Evolutionary conservation across 2,329 filamentous ascomycete species (phyloP).

Genomic region (Tolypocladium amazonense): DNA sequence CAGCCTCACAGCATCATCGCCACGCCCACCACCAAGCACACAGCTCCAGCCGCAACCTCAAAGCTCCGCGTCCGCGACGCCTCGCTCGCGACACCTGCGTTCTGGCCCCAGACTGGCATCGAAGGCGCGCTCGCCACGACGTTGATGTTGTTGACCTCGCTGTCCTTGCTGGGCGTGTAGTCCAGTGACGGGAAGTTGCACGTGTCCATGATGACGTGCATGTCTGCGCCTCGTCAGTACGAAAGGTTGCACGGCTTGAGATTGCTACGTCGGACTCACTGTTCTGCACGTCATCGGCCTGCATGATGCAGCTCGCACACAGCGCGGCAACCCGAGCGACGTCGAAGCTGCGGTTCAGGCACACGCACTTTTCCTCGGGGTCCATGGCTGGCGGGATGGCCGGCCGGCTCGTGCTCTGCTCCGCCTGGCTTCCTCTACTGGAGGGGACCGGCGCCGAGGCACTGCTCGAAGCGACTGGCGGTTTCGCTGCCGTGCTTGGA

Average conservation of each 20-base stretch:
- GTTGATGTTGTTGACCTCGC: slow-evolving; percentile 18
- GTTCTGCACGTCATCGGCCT: slow-evolving; percentile 17
- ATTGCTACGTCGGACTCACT: slow-evolving; percentile 13
- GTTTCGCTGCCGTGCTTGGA: neutral
- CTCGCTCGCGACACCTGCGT: neutral
- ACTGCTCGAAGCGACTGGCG: neutral
- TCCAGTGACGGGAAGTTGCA: slow-evolving; percentile 21
- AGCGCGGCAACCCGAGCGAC: slow-evolving; percentile 25
- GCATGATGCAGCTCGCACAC: slow-evolving; percentile 26
- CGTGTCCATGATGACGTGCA: slow-evolving; percentile 22
- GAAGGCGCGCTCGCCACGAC: slow-evolving; percentile 22
- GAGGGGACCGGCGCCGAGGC: neutral
- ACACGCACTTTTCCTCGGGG: slow-evolving; percentile 25
- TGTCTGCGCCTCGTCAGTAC: slow-evolving; percentile 13
- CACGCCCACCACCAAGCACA: neutral
- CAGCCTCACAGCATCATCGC: slow-evolving; percentile 1
- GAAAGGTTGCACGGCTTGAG: neutral
- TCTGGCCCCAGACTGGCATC: slow-evolving; percentile 2
- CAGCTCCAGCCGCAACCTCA: neutral
- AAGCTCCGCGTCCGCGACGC: neutral
- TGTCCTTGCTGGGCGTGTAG: slow-evolving; percentile 20
- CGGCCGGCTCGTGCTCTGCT: neutral
- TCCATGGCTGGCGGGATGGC: slow-evolving; percentile 1
- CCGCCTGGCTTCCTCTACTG: neutral
- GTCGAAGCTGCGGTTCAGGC: slow-evolving; percentile 27